A percentile compares a stretch with the other conserved stretches of the same genome.
phyloP scores from a whole-genome alignment of 129 eudicot genomes.

The Pulicaria dysenterica region DNA sequence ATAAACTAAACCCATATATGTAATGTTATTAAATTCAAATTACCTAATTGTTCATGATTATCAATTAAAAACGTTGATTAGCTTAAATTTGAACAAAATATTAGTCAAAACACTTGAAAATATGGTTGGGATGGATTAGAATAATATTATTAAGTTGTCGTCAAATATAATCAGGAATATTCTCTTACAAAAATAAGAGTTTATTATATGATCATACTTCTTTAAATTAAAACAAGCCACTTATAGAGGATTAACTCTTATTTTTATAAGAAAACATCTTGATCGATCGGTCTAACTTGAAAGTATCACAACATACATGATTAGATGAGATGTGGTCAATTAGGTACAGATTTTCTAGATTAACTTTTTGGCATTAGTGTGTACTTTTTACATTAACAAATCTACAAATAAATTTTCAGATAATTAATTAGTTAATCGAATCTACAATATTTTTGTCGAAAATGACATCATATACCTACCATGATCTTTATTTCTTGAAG shows the following conservation, averaged over 20 bases:
- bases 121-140: no score
- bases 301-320: not conserved
- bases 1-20: not conserved
- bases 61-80: not conserved
- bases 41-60: not conserved
- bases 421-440: constrained; percentile 8
- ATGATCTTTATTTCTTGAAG: constrained; percentile 13
- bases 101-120: no score
- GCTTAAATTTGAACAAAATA: no score
- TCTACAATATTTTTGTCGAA: constrained; percentile 10
- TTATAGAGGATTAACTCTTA: no score
- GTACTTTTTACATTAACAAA: constrained; percentile 11
- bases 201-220: no score
- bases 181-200: no score
- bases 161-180: no score
- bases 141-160: no score
- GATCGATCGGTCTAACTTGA: no score
- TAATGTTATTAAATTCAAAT: not conserved
- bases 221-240: no score
- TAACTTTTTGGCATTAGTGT: constrained; percentile 28
- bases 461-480: constrained; percentile 35
- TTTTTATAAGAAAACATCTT: no score
- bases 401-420: not conserved
- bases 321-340: constrained; percentile 22
- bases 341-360: not conserved